Conservation (phyloP, 176 grass and related monocot genomes). For the Aechmea fasciata region DNA sequence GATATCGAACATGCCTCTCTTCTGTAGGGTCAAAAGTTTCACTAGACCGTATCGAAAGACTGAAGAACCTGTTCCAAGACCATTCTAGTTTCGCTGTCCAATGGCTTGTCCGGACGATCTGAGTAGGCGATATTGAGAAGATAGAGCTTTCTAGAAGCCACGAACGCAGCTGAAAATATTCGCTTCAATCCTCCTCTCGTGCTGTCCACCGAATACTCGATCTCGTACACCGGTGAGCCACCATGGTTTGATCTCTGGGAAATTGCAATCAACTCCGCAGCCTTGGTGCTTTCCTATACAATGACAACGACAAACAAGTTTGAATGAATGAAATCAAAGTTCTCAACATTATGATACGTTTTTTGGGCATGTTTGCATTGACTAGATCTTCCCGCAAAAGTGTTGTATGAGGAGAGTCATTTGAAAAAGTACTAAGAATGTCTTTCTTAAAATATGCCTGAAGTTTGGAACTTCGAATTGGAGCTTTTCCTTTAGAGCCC, state of each 20-base stretch:
- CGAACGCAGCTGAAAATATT: conserved; percentile 75
- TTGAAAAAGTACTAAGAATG: too few relatives aligned
- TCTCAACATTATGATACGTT: neutral
- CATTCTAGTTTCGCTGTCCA: conserved; percentile 51
- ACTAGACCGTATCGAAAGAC: conserved; percentile 70
- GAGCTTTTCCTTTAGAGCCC: too few relatives aligned
- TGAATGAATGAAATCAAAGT: neutral
- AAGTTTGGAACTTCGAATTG: too few relatives aligned
- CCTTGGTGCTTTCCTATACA: conserved; percentile 80
- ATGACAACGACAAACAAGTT: conserved; percentile 1
- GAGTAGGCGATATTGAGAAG: conserved; percentile 70
- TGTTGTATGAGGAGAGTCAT: neutral
- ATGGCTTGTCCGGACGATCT: conserved; percentile 50
- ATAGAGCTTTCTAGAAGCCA: conserved; percentile 73
- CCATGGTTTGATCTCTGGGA: conserved; percentile 51
- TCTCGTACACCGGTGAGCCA: conserved; percentile 62
- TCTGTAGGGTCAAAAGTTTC: too few relatives aligned
- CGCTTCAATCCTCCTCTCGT: conserved; percentile 86
- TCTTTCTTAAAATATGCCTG: too few relatives aligned
- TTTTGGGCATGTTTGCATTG: neutral
- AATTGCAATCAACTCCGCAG: conserved; percentile 40
- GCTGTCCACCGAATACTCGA: conserved; percentile 72
- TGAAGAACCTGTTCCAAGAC: conserved; percentile 71
- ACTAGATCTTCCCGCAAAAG: neutral
- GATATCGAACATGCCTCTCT: too few relatives aligned